phyloP scores from a whole-genome alignment of 768 basidiomycete species.

The Russula ochroleuca region DNA sequence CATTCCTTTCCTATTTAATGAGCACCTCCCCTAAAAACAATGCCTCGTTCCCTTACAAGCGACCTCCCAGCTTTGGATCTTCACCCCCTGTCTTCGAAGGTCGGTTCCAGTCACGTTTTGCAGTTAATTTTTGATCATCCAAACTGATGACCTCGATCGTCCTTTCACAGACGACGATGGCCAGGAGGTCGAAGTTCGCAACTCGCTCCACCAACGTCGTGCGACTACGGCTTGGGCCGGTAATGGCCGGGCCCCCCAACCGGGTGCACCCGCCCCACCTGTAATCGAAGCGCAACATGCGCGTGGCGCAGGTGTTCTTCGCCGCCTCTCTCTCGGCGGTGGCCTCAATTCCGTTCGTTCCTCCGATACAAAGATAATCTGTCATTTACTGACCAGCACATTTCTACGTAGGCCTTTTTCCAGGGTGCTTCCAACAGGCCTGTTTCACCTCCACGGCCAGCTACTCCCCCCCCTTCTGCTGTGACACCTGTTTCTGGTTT shows the following conservation, averaged over 20 bases:
- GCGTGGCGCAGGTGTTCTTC: slow-evolving; percentile 65
- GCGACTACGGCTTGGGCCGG: slow-evolving; percentile 50
- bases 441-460: slow-evolving; percentile 20
- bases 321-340: slow-evolving; percentile 67
- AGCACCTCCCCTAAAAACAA: slow-evolving; percentile 19
- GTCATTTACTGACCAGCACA: slow-evolving; percentile 18
- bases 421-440: slow-evolving; percentile 10
- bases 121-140: background rate
- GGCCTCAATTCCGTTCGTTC: slow-evolving; percentile 54
- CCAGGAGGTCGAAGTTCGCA: slow-evolving; percentile 19
- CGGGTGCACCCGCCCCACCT: slow-evolving; percentile 28
- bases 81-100: slow-evolving; percentile 28
- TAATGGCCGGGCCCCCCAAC: slow-evolving; percentile 45
- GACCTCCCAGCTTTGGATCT: slow-evolving; percentile 13
- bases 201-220: slow-evolving; percentile 41
- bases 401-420: slow-evolving; percentile 22
- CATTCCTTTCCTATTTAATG: slow-evolving; percentile 26
- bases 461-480: slow-evolving; percentile 25
- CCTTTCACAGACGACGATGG: slow-evolving; percentile 20
- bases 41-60: slow-evolving; percentile 21
- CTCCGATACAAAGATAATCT: background rate
- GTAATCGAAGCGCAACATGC: slow-evolving; percentile 46
- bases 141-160: background rate
- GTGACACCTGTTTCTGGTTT: slow-evolving; percentile 4
- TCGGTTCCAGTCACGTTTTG: background rate